Base-by-base conservation (phyloP, 2,329 filamentous ascomycete species). In the Fusarium sp. region DNA sequence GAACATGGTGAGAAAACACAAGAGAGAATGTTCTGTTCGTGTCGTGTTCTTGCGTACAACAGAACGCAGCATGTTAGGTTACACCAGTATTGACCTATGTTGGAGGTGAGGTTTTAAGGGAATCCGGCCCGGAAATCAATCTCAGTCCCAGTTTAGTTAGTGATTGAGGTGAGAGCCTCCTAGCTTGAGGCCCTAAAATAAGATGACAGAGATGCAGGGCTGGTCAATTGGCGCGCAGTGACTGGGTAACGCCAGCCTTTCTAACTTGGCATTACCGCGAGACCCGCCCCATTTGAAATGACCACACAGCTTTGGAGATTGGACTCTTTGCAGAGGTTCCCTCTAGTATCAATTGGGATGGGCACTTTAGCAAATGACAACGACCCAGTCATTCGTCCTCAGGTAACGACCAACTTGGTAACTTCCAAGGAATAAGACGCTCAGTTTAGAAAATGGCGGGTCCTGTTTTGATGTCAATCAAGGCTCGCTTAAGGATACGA, bases 231-330 rank as follows among this genome's bases (percentile, higher is more conserved):
- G 26, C 46, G 60, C 49, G 42, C 45, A 42, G 42, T 73, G 68
- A 73, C 62, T 71, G 71, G 71, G 63, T 48, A 30, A 64, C 62
- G 61, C 59, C 41, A 62, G 55, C 37, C 52, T 23, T 41, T 46
- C 38, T 17, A 45, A 55, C 52, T 65, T 73, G 67, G 63, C 46
- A 59, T 64, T 53, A 41, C 66, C 50, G 64, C 60, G 44, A 60
- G 73, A 73, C 73, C 73, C 73, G 73, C 73, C 61, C 46, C 33
- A 54, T 64, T 67, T 69, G 67, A 75, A 74, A 73, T 75, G 73
- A 75, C 60, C 49, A 48, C 62, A 53, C 59, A 63, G 70, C 49
- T 45, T 64, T 75, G 62, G 73, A 75, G 73, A 75, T 75, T 75
- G 62, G 53, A 40, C 48, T 50, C 42, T 60, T 38, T 41, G 38